phyloP scores from a whole-genome alignment of 1,139 yeast species.

The Scheffersomyces titani region DNA sequence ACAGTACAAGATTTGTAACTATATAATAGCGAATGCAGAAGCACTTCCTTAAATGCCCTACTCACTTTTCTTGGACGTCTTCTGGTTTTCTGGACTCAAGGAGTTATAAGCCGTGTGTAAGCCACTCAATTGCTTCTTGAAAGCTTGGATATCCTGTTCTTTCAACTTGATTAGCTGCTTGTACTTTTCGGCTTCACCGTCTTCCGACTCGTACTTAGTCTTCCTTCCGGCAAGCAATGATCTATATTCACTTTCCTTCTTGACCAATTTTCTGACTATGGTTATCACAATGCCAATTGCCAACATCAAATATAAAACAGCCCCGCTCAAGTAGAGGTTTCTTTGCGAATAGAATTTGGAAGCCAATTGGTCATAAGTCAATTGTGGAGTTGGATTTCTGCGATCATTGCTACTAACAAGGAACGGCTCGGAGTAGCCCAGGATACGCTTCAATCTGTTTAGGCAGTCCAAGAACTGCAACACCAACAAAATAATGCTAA shows the following conservation, averaged over 20 bases:
- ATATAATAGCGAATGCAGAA: not conserved
- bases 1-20: not conserved
- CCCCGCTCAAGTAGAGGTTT: constrained; percentile 70
- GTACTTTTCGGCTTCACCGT: constrained; percentile 36
- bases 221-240: constrained; percentile 19
- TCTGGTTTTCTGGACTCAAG: constrained; percentile 22
- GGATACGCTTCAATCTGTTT: constrained; percentile 42
- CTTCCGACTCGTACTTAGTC: constrained; percentile 21
- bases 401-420: constrained; percentile 16
- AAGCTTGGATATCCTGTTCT: constrained; percentile 48
- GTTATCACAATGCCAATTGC: constrained; percentile 61
- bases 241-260: constrained; percentile 51
- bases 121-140: constrained; percentile 56
- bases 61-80: constrained; percentile 8
- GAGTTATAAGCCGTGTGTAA: constrained; percentile 55
- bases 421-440: constrained; percentile 24
- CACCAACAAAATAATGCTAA: constrained; percentile 46
- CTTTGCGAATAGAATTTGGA: constrained; percentile 68
- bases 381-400: constrained; percentile 10
- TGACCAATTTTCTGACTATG: constrained; percentile 57
- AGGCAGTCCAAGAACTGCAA: constrained; percentile 64
- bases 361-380: constrained; percentile 46
- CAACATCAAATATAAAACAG: constrained; percentile 59
- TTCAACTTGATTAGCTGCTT: constrained; percentile 45
- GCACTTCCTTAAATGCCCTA: not conserved